Evolutionary conservation across 2,329 filamentous ascomycete genomes (phyloP), one percentile per base, ranked within the genome.

Genomic region (Sporothrix brasiliensis): DNA sequence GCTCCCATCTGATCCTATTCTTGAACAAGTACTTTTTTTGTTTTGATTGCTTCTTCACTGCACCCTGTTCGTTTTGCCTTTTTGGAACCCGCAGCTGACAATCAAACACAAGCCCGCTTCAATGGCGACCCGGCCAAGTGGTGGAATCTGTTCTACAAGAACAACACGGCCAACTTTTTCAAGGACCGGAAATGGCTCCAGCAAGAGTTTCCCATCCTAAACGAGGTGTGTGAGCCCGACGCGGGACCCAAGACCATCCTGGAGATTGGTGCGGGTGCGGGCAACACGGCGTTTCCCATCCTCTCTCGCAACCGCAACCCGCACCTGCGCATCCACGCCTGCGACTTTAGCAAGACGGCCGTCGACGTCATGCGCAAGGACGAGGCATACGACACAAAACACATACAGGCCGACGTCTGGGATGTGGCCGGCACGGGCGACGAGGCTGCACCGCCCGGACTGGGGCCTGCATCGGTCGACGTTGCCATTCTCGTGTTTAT

Each of bases 81-180:
- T 52, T 61, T 69, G 67, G 21, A 61, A 66, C 14, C 16, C 24
- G 27, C 27, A 13, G 52, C 70, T 73, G 56, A 74, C 71, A 49
- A 11, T 11, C 53, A 16, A 1, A 75, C 14, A 76, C 76, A 6
- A 91, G 89, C 83, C 76, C 91, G 93, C 75, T 97, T 97, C 84
- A 98, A 97, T 79, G 84, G 86, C 60, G 88, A 96, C 74, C 95
- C 95, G 0, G 94, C 92, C 73, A 97, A 93, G 80, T 98, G 93
- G 92, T 99, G 95, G 95, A 95, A 99, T 77, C 83, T 91, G 69
- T 99, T 99, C 82, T 99, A 99, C 84, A 94, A 95, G 81, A 97
- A 98, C 82, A 98, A 99, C 81, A 92, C 92, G 24, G 88, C 90
- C 76, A 98, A 98, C 78, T 99, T 99, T 82, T 99, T 99, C 88